Evolutionary conservation across 768 basidiomycete species (phyloP).

Genomic region (Pholiota molesta): DNA sequence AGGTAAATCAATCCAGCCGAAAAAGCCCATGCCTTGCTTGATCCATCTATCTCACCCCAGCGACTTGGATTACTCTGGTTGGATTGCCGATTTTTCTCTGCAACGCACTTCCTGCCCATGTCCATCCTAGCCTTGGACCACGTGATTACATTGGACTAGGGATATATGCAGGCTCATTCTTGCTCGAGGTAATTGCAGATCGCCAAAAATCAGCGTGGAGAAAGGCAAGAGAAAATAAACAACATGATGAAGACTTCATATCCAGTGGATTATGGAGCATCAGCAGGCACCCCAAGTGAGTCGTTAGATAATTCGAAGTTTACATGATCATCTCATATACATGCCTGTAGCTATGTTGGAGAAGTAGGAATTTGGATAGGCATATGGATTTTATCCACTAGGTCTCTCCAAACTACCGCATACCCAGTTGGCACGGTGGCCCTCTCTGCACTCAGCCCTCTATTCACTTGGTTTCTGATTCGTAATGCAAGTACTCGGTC

Average conservation of each 20-base stretch:
- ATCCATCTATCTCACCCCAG: conserved; percentile 27
- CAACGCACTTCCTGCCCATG: conserved; percentile 53
- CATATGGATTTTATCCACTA: conserved; percentile 59
- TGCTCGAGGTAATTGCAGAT: conserved; percentile 67
- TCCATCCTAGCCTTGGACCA: conserved; percentile 52
- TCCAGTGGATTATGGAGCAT: conserved; percentile 67
- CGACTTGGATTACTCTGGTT: conserved; percentile 68
- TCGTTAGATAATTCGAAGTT: conserved; percentile 6
- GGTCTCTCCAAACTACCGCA: conserved; percentile 46
- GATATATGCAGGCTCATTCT: conserved; percentile 57
- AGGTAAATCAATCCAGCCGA: conserved; percentile 45
- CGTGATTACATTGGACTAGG: conserved; percentile 58
- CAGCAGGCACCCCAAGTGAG: conserved; percentile 75
- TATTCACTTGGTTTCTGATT: conserved; percentile 66
- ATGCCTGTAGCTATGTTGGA: conserved; percentile 62
- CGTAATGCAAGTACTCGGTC: conserved; percentile 42
- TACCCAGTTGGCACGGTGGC: conserved; percentile 48
- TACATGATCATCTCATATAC: neutral
- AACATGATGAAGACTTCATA: conserved; percentile 75
- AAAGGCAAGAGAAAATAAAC: conserved; percentile 55
- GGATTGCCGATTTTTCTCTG: conserved; percentile 71
- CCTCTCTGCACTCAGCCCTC: conserved; percentile 57
- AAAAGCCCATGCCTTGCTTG: too few relatives aligned
- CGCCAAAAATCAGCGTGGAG: conserved; percentile 69
- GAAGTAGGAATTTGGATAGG: conserved; percentile 74